A percentile compares a stretch with the other conserved stretches of the same genome.
These are phyloP conservation scores for Eucalyptus erythrocorys DNA, from an alignment of 345 rosid genomes.

Conservation along the genomic window DNA sequence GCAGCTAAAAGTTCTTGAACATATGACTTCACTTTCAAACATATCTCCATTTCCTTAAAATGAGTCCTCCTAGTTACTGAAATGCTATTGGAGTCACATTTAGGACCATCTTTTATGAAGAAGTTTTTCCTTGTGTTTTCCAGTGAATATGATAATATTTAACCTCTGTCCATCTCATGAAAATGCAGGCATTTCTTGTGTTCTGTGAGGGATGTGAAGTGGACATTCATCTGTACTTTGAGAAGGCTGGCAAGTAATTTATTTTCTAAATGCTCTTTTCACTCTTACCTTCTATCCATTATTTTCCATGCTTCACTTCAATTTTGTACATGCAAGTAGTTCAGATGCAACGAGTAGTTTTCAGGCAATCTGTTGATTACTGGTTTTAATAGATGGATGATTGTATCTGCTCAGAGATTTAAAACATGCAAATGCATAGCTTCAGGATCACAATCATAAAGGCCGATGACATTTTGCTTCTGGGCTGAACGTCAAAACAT, in stretches of 20 bases:
- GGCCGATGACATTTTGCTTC: background rate
- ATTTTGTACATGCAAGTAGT: background rate
- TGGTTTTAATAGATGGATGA: background rate
- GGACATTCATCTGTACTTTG: conserved; percentile 64
- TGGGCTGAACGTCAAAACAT: background rate
- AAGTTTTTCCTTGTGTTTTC: background rate
- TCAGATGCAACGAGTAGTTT: background rate
- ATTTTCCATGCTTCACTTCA: background rate
- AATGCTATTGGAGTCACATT: background rate
- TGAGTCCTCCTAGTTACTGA: background rate
- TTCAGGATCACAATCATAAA: background rate
- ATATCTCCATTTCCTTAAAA: background rate
- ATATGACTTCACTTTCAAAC: background rate
- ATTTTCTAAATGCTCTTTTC: background rate
- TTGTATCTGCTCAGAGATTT: background rate
- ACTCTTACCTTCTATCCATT: background rate
- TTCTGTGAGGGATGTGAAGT: conserved; percentile 84
- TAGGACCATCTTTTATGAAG: background rate
- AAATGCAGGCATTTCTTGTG: conserved; percentile 70
- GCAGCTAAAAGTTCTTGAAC: background rate
- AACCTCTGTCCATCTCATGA: background rate
- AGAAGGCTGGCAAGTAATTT: conserved; percentile 94
- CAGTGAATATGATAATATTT: background rate
- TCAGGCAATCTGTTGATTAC: background rate
- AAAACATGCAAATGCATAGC: background rate